Evolutionary conservation across 495 filamentous ascomycete genomes (phyloP).

Genomic region (Neurospora tetraspora): DNA sequence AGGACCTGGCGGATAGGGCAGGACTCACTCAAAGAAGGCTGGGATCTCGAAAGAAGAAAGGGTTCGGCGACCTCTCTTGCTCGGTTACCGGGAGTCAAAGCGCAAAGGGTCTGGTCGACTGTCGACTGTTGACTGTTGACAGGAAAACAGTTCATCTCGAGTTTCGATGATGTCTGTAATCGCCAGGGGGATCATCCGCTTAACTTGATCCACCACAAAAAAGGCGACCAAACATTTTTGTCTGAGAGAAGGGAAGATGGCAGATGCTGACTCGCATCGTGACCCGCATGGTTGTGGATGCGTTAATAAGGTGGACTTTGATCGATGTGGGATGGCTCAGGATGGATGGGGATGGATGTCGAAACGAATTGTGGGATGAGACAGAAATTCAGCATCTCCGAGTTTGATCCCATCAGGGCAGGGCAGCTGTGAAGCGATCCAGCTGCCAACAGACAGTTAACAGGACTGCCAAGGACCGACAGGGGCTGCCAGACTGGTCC

Average conservation of each 20-base stretch:
- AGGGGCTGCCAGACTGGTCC: too few relatives aligned
- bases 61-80: too few relatives aligned
- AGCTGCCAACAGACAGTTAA: background rate
- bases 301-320: background rate
- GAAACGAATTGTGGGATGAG: background rate
- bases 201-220: background rate
- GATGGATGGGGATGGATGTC: background rate
- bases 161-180: background rate
- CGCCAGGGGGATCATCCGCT: background rate
- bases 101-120: background rate
- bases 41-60: background rate
- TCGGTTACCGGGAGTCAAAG: background rate
- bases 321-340: background rate
- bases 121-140: background rate
- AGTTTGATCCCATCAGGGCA: background rate
- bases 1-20: background rate
- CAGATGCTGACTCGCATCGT: background rate
- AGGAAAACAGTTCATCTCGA: background rate
- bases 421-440: background rate
- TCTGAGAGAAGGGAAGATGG: background rate
- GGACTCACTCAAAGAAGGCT: background rate
- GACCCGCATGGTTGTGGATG: background rate
- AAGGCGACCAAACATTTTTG: background rate
- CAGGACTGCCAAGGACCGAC: background rate
- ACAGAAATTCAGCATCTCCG: background rate